Conservation (phyloP, 1,284 basidiomycete genomes). For the Lentinula novae-zelandiae region DNA sequence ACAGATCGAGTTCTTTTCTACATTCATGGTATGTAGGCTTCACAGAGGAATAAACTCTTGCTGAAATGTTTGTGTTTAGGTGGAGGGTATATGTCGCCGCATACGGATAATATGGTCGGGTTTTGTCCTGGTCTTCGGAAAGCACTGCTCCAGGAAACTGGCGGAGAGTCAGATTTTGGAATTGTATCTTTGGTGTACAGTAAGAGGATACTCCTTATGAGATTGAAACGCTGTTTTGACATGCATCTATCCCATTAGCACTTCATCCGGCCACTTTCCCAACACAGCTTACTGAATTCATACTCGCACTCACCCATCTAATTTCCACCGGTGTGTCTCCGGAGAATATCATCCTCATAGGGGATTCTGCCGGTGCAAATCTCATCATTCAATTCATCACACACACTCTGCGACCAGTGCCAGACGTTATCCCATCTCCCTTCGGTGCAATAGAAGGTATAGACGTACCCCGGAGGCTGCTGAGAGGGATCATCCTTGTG, state of each 20-base stretch:
- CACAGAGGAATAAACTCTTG: background rate
- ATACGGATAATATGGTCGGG: conserved; percentile 1
- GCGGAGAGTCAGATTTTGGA: conserved; percentile 4
- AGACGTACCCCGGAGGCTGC: conserved; percentile 15
- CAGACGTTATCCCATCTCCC: conserved; percentile 6
- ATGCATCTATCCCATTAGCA: conserved; percentile 14
- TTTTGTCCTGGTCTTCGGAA: conserved; percentile 10
- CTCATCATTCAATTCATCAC: conserved; percentile 43
- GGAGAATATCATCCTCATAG: conserved; percentile 46
- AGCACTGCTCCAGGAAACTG: background rate
- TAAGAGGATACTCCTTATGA: conserved; percentile 2
- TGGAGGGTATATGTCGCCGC: conserved; percentile 14
- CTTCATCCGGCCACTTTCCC: conserved; percentile 29
- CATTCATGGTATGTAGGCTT: conserved; percentile 28
- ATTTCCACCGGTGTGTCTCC: conserved; percentile 34
- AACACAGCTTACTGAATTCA: conserved; percentile 31
- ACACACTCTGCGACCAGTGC: conserved; percentile 28
- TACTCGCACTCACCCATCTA: conserved; percentile 30
- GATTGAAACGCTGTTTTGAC: background rate
- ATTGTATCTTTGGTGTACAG: conserved; percentile 18
- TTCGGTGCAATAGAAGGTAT: background rate
- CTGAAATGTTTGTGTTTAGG: conserved; percentile 5
- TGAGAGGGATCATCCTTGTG: conserved; percentile 21
- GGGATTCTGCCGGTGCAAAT: conserved; percentile 46
- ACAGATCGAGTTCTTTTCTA: conserved; percentile 34